Evolutionary conservation across 2,329 filamentous ascomycete genomes (phyloP), one percentile per base, ranked within the genome.

Genomic region (Venturia aucupariae): DNA sequence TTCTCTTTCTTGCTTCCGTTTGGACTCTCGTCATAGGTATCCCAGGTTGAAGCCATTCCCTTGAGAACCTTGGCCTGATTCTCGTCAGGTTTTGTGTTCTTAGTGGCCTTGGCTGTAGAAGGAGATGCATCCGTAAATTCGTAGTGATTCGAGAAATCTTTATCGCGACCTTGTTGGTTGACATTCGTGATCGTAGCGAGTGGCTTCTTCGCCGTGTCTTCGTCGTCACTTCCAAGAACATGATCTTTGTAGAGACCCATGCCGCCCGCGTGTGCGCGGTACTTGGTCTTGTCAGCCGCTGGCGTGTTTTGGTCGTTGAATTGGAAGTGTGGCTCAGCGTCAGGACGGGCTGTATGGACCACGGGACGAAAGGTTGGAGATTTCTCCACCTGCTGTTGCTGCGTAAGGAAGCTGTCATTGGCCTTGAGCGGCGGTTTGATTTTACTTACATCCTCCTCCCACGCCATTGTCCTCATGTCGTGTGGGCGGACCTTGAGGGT

Each of bases 271-370:
- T 86, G 82, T 44, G 76, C 81, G 62, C 80, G 80, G 32, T 64
- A 66, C 57, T 74, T 71, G 62, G 70, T 70, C 54, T 78, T 76
- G 64, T 82, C 79, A 8, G 78, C 81, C 19, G 80, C 77, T 61
- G 84, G 83, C 41, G 83, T 83, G 60, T 84, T 86, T 64, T 92
- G 87, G 72, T 97, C 92, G 63, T 84, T 80, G 70, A 97, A 84
- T 67, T 94, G 86, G 72, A 96, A 97, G 75, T 97, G 91, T 1
- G 86, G 78, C 72, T 92, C 86, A 22, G 89, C 87, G 70, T 95
- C 90, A 51, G 86, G 90, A 66, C 93, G 90, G 44, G 89, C 82
- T 73, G 89, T 89, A 70, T 82, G 78, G 44, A 84, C 80, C 41
- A 83, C 80, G 17, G 84, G 81, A 64, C 82, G 79, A 68, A 83